Evolutionary conservation across 305 asterid genomes (phyloP), one percentile per base, ranked within the genome.

Genomic region (Nicotiana rustica): DNA sequence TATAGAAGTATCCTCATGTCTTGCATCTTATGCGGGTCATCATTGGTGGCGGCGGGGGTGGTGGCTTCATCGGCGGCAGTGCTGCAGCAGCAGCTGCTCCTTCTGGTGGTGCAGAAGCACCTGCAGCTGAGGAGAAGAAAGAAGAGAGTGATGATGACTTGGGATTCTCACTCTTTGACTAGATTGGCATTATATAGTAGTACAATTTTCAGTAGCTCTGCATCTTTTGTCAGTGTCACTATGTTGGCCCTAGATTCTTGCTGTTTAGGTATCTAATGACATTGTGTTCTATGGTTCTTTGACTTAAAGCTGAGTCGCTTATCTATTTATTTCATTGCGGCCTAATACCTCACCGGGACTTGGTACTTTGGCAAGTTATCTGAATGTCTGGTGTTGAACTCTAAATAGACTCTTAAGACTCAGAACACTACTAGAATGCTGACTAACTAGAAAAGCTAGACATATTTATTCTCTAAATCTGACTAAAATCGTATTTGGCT

Each of bases 131-230:
- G 83, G 90, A 90, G 84, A 85, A 91, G 84, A 87, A 90, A 62
- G 94, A 91, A 79, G 96, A 90, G 86, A 92, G 94, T 35, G 98
- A 92, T 1, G 95, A 91, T 0, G 97, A 94, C 29, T 69, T 88
- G 85, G 94, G 95, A 77, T 88, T 91, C 89, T 87, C 92, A 14
- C 97, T 93, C 60, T 94, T 94, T 12, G 97, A 90, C 73, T 89
- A 88, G 88, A n/a, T 76, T 10, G 47, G 7, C 41, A 14, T 17
- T 65, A 62, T n/a, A 55, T 65, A 2, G 49, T 35, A 25, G 18
- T 31, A 3, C 1, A 17, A 2, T 78, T 79, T 44, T 66, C 13
- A 25, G 36, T 31, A 66, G 66, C 44, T 36, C 15, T 65, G 15
- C 41, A 73, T 73, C 78, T 21, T 71, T 71, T 71, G 60, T 71